Conservation (phyloP, 176 grass and related monocot genomes). For the Triticum timopheevii region DNA sequence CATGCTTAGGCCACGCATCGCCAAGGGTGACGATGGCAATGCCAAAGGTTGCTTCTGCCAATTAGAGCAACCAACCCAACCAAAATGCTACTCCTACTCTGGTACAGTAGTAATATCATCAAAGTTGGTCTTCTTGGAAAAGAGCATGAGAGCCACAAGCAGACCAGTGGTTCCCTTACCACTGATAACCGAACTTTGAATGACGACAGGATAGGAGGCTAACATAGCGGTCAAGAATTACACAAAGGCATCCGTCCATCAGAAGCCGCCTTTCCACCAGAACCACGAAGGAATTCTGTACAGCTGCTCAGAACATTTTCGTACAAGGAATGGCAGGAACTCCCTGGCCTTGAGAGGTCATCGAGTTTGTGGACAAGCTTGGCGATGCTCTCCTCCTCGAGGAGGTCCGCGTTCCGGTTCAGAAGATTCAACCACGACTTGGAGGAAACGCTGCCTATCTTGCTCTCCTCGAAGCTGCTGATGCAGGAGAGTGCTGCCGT, state of each 20-base stretch:
- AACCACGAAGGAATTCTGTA: conserved; percentile 42
- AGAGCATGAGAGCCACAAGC: not conserved
- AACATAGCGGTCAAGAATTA: conserved; percentile 17
- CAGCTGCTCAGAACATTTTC: conserved; percentile 67
- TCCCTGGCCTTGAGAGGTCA: conserved; percentile 31
- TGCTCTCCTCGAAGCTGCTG: conserved; percentile 48
- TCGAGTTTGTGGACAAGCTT: conserved; percentile 53
- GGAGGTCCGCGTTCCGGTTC: conserved; percentile 32
- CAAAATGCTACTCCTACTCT: not conserved
- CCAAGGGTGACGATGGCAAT: not conserved
- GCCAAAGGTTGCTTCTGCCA: not conserved
- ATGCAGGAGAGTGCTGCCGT: conserved; percentile 54
- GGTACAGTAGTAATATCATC: too few species aligned
- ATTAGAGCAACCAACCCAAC: not conserved
- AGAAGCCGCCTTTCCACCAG: conserved; percentile 21
- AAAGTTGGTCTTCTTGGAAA: not conserved
- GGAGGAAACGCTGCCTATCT: conserved; percentile 52
- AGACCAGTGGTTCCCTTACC: not conserved
- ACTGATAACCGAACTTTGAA: not conserved
- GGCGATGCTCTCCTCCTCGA: conserved; percentile 49
- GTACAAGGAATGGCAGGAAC: conserved; percentile 36
- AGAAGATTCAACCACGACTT: conserved; percentile 74
- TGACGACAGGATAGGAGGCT: not conserved
- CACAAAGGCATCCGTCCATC: not conserved
- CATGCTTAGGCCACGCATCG: not conserved